Evolutionary conservation across 371 early-diverging fungal genomes (phyloP).

Genomic region (Rhizopus delemar): DNA sequence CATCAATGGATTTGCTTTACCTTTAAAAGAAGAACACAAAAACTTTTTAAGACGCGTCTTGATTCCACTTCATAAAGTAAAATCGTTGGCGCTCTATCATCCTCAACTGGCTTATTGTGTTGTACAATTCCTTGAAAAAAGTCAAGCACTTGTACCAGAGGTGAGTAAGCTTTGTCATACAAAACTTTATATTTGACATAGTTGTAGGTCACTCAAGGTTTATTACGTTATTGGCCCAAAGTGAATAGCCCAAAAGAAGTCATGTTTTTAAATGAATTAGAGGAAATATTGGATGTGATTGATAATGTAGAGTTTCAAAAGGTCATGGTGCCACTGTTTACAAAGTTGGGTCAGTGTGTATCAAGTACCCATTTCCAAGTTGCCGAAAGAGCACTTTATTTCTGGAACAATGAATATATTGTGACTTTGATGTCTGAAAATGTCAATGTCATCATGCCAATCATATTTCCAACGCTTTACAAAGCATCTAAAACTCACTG

Average conservation of each 20-base stretch:
- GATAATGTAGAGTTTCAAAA: slow-evolving; percentile 88
- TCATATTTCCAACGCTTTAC: slow-evolving; percentile 89
- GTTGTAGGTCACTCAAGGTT: slow-evolving; percentile 74
- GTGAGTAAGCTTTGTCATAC: slow-evolving; percentile 31
- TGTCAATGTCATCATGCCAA: slow-evolving; percentile 84
- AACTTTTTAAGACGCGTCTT: slow-evolving; percentile 89
- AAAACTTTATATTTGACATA: not conserved
- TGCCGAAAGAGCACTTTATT: slow-evolving; percentile 93
- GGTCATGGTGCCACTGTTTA: slow-evolving; percentile 87
- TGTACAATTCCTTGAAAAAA: slow-evolving; percentile 96
- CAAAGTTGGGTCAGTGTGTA: slow-evolving; percentile 90
- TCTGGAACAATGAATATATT: slow-evolving; percentile 97
- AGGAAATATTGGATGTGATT: slow-evolving; percentile 92
- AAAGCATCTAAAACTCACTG: slow-evolving; percentile 94
- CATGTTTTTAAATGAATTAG: slow-evolving; percentile 96
- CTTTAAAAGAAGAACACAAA: slow-evolving; percentile 97
- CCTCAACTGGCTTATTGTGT: slow-evolving; percentile 97
- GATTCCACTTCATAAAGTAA: slow-evolving; percentile 94
- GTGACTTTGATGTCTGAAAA: slow-evolving; percentile 91
- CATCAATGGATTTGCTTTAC: slow-evolving; percentile 97
- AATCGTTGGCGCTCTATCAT: slow-evolving; percentile 88
- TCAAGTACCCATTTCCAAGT: slow-evolving; percentile 96
- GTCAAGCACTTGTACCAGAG: slow-evolving; percentile 84
- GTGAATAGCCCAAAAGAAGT: slow-evolving; percentile 97
- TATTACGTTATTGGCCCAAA: slow-evolving; percentile 96